Base-by-base conservation (phyloP, 2,329 filamentous ascomycete species). In the Neocucurbitaria cava region DNA sequence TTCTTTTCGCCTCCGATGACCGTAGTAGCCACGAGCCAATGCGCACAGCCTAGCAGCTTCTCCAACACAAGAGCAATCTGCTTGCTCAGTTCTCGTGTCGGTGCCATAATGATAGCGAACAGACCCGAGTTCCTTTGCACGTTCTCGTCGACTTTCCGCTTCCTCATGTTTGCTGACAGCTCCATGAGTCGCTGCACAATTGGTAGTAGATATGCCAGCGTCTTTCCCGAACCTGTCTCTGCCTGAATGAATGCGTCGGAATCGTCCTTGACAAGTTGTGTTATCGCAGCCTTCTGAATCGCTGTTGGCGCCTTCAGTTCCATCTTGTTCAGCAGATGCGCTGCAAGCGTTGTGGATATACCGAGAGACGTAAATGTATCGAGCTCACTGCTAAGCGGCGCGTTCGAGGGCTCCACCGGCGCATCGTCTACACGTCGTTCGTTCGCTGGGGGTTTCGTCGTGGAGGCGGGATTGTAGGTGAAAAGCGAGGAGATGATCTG, bases 221-320 rank as follows among this genome's bases (percentile, higher is more conserved):
- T 99, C 79, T 99, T 99, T 78, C 95, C 95, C 0, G 95, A 99
- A 64, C 95, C 95, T 0, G 95, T 99, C 78, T 99, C 90, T 2
- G 95, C 96, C 74, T 98, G 95, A 30, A 99, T 89, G 68, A 99
- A 99, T 2, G 93, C 93, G 79, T 99, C 95, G 41, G 86, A 88
- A 65, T 96, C 90, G 48, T 89, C 88, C 38, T 87, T 87, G 40
- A 96, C 77, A 57, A 99, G 79, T 65, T 95, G 88, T 38, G 90
- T 84, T 35, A 99, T 88, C 0, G 94, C 89, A 58, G 91, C 91
- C 66, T 93, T 93, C 77, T 99, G 95, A 71, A 99, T 97, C 0
- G 91, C 92, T 0, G 95, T 99, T 5, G 95, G 95, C 0, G 91
- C 90, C 72, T 93, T 95, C 73, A 99, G 84, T 52, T 89, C 85